These are phyloP conservation scores for Boletus rex-veris DNA, from an alignment of 768 basidiomycete species.

Conservation along the genomic window DNA sequence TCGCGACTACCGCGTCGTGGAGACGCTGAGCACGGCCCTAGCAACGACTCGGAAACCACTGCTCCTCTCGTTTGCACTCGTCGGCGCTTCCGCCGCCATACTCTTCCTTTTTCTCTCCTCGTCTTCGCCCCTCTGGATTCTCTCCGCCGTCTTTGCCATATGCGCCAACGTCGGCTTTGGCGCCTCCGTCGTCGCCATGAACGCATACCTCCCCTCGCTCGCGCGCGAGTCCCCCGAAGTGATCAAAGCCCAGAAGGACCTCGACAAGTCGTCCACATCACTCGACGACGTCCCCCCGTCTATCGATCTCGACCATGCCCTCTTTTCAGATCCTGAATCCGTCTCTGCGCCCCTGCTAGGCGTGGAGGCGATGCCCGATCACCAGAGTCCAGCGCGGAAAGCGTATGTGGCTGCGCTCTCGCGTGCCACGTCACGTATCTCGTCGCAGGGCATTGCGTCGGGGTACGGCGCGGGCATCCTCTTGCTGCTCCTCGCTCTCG, in stretches of 20 bases:
- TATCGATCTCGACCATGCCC: constrained; percentile 15
- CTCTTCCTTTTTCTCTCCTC: constrained; percentile 75
- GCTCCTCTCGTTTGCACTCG: constrained; percentile 67
- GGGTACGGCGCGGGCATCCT: constrained; percentile 85
- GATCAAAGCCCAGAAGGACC: constrained; percentile 23
- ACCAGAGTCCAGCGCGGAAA: constrained; percentile 23
- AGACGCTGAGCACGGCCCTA: constrained; percentile 27
- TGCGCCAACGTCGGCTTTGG: constrained; percentile 85
- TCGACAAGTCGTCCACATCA: constrained; percentile 9
- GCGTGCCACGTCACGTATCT: constrained; percentile 76
- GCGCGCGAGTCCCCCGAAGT: constrained; percentile 67
- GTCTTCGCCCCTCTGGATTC: constrained; percentile 62
- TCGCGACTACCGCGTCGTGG: no score
- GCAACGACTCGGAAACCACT: constrained; percentile 73
- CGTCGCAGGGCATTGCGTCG: constrained; percentile 79
- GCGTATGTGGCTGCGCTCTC: constrained; percentile 61
- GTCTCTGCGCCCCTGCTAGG: constrained; percentile 38
- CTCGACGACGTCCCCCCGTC: neutral
- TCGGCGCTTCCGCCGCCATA: constrained; percentile 67
- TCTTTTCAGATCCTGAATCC: constrained; percentile 19
- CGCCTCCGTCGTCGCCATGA: constrained; percentile 83
- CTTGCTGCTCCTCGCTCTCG: constrained; percentile 64
- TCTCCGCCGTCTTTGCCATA: constrained; percentile 67
- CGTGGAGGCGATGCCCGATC: neutral
- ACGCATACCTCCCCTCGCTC: constrained; percentile 78